Conservation (phyloP, 2,329 filamentous ascomycete genomes). For the Diaporthe vexans region DNA sequence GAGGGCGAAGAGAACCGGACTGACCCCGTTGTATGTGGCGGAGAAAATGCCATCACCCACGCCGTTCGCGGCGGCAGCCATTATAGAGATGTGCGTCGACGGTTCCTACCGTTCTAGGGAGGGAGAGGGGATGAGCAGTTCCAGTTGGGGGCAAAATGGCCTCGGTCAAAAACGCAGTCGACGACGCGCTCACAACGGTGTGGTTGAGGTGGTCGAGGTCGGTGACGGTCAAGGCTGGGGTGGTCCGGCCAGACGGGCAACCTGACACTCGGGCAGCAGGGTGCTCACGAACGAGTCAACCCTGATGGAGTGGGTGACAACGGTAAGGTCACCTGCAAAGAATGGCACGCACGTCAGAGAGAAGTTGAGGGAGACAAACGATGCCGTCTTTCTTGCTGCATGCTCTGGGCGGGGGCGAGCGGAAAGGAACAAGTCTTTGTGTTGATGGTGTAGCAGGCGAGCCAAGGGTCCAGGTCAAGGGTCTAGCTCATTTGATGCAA, state of each 20-base stretch:
- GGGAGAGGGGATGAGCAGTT: not conserved
- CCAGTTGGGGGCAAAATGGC: not conserved
- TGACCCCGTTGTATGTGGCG: constrained; percentile 78
- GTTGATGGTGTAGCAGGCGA: not conserved
- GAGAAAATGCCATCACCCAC: constrained; percentile 69
- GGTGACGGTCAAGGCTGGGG: not conserved
- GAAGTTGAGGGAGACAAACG: constrained; percentile 11
- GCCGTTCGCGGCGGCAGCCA: constrained; percentile 61
- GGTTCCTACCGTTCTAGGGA: not conserved
- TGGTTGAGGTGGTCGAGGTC: not conserved
- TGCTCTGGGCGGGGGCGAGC: constrained; percentile 14
- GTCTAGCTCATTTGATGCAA: not conserved
- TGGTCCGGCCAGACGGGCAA: not conserved
- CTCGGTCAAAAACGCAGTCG: not conserved
- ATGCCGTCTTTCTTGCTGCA: not conserved
- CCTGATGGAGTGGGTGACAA: not conserved
- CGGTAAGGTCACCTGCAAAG: not conserved
- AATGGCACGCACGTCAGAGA: constrained; percentile 2
- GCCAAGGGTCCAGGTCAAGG: not conserved
- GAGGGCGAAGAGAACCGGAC: constrained; percentile 48
- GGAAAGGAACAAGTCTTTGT: not conserved
- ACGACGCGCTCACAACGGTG: not conserved
- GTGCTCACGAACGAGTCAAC: not conserved
- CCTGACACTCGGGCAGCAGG: not conserved
- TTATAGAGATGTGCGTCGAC: constrained; percentile 46